These are phyloP conservation scores for Eucalyptus erythrocorys DNA, from an alignment of 345 rosid species.

Conservation along the genomic window DNA sequence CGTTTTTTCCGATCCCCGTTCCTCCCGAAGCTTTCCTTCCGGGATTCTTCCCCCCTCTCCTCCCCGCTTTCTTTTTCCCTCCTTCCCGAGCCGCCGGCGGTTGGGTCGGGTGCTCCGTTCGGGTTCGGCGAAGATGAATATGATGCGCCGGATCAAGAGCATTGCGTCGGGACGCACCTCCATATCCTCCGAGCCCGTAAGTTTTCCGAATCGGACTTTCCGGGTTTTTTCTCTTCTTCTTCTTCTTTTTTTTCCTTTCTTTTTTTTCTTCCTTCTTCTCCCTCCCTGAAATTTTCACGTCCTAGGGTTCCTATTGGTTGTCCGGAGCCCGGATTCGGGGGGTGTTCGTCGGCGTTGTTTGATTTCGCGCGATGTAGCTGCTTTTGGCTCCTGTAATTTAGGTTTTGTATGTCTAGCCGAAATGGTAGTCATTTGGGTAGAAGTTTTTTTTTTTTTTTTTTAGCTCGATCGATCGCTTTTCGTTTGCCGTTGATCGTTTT, in stretches of 20 bases:
- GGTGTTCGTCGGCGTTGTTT: background rate
- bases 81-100: background rate
- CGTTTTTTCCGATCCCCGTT: background rate
- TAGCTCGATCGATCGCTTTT: background rate
- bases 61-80: background rate
- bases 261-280: too few relatives aligned
- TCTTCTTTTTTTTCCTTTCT: background rate
- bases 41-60: background rate
- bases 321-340: background rate
- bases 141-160: conserved; percentile 95
- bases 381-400: background rate
- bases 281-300: background rate
- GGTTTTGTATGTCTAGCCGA: background rate
- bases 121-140: conserved; percentile 40
- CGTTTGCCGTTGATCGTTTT: background rate
- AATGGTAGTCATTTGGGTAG: background rate
- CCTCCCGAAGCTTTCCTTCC: background rate
- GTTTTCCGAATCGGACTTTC: background rate
- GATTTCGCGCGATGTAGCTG: background rate
- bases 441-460: background rate
- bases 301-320: background rate
- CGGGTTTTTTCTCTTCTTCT: background rate
- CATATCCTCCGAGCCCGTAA: conserved; percentile 74
- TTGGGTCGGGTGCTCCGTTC: background rate
- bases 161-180: conserved; percentile 91